Conservation (phyloP, 768 basidiomycete species). For the Podaxis pistillaris region DNA sequence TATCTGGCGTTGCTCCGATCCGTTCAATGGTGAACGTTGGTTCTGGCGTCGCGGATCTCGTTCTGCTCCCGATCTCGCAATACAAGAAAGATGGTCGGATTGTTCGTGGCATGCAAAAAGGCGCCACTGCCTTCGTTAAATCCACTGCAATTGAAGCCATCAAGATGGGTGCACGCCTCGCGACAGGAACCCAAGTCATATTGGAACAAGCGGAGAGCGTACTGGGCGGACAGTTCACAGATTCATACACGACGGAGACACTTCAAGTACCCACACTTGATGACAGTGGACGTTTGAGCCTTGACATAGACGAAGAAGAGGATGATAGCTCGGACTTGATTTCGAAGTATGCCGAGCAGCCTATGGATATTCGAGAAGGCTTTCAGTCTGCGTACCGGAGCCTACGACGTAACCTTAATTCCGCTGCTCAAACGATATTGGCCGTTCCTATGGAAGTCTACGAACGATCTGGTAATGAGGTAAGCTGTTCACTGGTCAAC, state of each 20-base stretch:
- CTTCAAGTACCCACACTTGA: slow-evolving; percentile 42
- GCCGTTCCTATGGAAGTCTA: slow-evolving; percentile 99
- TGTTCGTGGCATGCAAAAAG: slow-evolving; percentile 90
- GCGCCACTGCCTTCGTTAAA: slow-evolving; percentile 88
- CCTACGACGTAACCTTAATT: slow-evolving; percentile 80
- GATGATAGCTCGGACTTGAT: slow-evolving; percentile 54
- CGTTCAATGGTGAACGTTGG: slow-evolving; percentile 97
- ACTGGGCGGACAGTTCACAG: slow-evolving; percentile 74
- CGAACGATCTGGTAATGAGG: slow-evolving; percentile 90
- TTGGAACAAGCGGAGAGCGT: slow-evolving; percentile 93
- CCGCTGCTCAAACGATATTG: slow-evolving; percentile 96
- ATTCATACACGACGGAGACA: slow-evolving; percentile 66
- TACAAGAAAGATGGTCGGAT: slow-evolving; percentile 96
- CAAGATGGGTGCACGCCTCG: slow-evolving; percentile 89
- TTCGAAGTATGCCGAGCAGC: slow-evolving; percentile 93
- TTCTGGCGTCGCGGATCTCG: slow-evolving; percentile 93
- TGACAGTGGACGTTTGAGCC: slow-evolving; percentile 29
- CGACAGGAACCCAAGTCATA: slow-evolving; percentile 97
- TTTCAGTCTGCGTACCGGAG: slow-evolving; percentile 91
- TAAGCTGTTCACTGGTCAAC: slow-evolving; percentile 30
- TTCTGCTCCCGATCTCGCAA: slow-evolving; percentile 93
- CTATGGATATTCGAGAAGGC: slow-evolving; percentile 79
- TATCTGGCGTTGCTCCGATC: slow-evolving; percentile 95
- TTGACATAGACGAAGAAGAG: slow-evolving; percentile 36
- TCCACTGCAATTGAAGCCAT: slow-evolving; percentile 95